Evolutionary conservation across 2,329 filamentous ascomycete species (phyloP).

Genomic region (Colletotrichum sp.): DNA sequence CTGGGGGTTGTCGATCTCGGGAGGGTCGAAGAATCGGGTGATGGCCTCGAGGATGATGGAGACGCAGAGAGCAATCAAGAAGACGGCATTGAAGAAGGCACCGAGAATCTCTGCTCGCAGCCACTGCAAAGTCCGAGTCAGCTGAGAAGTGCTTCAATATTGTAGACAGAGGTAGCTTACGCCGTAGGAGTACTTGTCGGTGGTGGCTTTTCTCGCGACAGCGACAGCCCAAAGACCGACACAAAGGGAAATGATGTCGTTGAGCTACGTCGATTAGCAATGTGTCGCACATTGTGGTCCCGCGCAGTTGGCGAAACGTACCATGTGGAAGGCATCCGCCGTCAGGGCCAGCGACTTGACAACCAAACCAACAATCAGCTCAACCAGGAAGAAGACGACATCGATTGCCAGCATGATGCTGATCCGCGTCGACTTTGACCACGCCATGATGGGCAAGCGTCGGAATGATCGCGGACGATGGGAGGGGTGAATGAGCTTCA

Average conservation of each 20-base stretch:
- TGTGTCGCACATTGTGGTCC: slow-evolving; percentile 18
- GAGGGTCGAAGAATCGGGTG: slow-evolving; percentile 89
- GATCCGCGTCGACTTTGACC: slow-evolving; percentile 93
- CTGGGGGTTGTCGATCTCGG: slow-evolving; percentile 82
- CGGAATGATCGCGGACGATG: not conserved
- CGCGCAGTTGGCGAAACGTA: slow-evolving; percentile 41
- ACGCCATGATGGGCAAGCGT: slow-evolving; percentile 63
- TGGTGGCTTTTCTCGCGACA: slow-evolving; percentile 82
- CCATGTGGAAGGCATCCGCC: slow-evolving; percentile 99
- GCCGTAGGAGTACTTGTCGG: slow-evolving; percentile 94
- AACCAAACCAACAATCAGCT: slow-evolving; percentile 83
- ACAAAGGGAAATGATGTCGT: slow-evolving; percentile 93
- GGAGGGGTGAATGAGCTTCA: not conserved
- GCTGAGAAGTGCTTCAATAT: not conserved
- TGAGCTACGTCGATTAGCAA: slow-evolving; percentile 63
- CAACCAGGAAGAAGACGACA: slow-evolving; percentile 85
- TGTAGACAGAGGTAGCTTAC: slow-evolving; percentile 53
- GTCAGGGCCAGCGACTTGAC: slow-evolving; percentile 92
- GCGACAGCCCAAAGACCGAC: slow-evolving; percentile 96
- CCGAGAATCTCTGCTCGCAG: slow-evolving; percentile 96
- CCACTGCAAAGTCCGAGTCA: slow-evolving; percentile 63
- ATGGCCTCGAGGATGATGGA: slow-evolving; percentile 96
- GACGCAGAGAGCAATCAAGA: slow-evolving; percentile 93
- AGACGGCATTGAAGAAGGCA: slow-evolving; percentile 96
- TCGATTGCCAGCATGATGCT: slow-evolving; percentile 92